A percentile compares a stretch with the other conserved stretches of the same genome.
phyloP scores from a whole-genome alignment of 495 filamentous ascomycete genomes.

The Aspergillus sclerotioniger region DNA sequence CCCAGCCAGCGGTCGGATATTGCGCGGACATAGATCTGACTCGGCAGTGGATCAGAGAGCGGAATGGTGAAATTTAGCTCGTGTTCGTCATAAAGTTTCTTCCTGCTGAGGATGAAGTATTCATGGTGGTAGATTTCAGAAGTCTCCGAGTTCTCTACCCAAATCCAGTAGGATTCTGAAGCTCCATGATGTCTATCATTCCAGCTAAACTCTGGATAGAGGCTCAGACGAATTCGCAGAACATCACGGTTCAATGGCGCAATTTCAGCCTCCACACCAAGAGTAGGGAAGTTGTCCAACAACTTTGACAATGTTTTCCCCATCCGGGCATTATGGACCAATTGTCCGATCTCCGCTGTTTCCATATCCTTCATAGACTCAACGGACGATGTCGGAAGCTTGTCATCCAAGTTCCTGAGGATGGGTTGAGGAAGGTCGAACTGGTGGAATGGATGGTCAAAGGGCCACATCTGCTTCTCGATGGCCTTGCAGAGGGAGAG shows the following conservation, averaged over 20 bases:
- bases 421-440: conserved; percentile 87
- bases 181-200: conserved; percentile 93
- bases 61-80: conserved; percentile 98
- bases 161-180: conserved; percentile 96
- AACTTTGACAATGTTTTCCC: conserved; percentile 76
- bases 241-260: conserved; percentile 95
- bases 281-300: conserved; percentile 86
- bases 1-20: conserved; percentile 96
- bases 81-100: conserved; percentile 89
- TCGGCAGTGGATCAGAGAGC: conserved; percentile 84
- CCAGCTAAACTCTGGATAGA: conserved; percentile 91
- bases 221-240: conserved; percentile 75
- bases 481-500: conserved; percentile 92
- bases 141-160: conserved; percentile 98
- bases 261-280: conserved; percentile 89
- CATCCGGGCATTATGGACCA: conserved; percentile 89
- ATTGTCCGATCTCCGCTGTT: conserved; percentile 77
- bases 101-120: conserved; percentile 86
- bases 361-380: conserved; percentile 91
- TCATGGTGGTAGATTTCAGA: conserved; percentile 98
- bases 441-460: conserved; percentile 91
- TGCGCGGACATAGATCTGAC: conserved; percentile 91
- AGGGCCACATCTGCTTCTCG: conserved; percentile 91
- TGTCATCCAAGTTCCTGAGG: conserved; percentile 77
- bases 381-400: conserved; percentile 66